A percentile compares a stretch with the other conserved stretches of the same genome.
Conservation (phyloP, 2,329 filamentous ascomycete genomes). For the Pseudocercospora pini-densiflorae region DNA sequence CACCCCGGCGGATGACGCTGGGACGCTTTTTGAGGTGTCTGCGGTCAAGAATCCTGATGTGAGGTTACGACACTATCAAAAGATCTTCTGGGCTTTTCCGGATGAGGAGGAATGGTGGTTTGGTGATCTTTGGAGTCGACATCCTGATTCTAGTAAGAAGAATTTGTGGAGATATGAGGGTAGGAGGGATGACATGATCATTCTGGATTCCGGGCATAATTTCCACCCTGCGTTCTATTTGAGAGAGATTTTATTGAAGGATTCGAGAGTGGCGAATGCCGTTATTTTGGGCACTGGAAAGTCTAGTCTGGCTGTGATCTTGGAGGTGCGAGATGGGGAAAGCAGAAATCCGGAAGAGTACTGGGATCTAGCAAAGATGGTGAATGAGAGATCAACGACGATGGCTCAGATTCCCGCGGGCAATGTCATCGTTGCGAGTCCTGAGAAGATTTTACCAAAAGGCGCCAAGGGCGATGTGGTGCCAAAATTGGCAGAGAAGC, state of each 20-base stretch:
- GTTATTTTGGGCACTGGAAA: neutral
- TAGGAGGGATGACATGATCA: neutral
- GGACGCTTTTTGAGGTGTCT: neutral
- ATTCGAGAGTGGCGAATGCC: neutral
- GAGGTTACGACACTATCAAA: neutral
- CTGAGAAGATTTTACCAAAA: neutral
- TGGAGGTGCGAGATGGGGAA: neutral
- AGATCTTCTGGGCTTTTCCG: neutral
- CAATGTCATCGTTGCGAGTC: neutral
- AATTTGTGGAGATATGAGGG: slow-evolving; percentile 8
- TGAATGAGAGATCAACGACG: neutral
- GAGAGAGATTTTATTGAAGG: neutral
- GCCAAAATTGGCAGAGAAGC: neutral
- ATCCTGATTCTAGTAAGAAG: neutral
- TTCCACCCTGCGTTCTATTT: neutral
- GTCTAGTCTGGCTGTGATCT: neutral
- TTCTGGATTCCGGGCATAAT: neutral
- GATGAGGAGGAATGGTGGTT: neutral
- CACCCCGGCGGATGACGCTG: neutral
- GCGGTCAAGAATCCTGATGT: neutral
- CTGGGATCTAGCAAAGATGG: neutral
- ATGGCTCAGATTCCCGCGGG: neutral
- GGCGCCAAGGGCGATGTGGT: neutral
- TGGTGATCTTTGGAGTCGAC: neutral
- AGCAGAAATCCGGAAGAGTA: neutral